phyloP scores from a whole-genome alignment of 306 rosid genomes.

The Cucumis sativus region Cucumber_9930_V3 NC_026655.2:12050001-12050500 shows the following conservation, averaged over 20 bases:
- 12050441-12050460: too few relatives aligned
- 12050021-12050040: neutral
- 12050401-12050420: too few relatives aligned
- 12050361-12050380: too few relatives aligned
- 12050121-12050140: neutral
- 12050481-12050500: too few relatives aligned
- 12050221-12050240: neutral
- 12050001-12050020: neutral
- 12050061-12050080: neutral
- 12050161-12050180: neutral
- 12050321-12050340: neutral
- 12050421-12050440: too few relatives aligned
- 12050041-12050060: neutral
- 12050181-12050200: neutral
- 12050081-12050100: neutral
- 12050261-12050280: neutral
- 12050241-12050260: neutral
- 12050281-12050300: neutral
- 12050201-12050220: neutral
- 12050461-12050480: too few relatives aligned
- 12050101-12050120: neutral
- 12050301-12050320: neutral
- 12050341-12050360: neutral
- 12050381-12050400: too few relatives aligned
- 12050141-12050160: neutral